Evolutionary conservation across 441 rosid species (phyloP).

Genomic region (Melastoma candidum): DNA sequence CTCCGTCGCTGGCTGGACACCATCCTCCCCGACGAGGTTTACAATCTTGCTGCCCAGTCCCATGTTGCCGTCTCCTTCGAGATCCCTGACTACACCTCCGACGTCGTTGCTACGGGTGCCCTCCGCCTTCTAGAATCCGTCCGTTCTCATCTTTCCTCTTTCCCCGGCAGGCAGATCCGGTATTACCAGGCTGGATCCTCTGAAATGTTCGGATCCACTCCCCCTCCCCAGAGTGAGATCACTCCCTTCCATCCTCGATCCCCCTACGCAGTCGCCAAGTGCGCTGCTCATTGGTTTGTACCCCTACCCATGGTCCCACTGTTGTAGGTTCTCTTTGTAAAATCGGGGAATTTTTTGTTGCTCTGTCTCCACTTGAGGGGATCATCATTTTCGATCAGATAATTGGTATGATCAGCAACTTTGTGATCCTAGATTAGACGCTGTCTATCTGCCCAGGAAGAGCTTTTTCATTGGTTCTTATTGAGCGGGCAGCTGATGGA

Average conservation of each 20-base stretch:
- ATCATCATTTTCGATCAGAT: too few species aligned
- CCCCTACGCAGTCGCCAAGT: constrained; percentile 73
- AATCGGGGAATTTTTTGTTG: too few species aligned
- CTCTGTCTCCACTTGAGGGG: too few species aligned
- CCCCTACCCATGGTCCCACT: too few species aligned
- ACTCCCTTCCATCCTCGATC: constrained; percentile 80
- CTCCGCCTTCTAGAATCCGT: constrained; percentile 81
- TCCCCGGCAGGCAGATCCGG: constrained; percentile 43
- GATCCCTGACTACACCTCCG: constrained; percentile 80
- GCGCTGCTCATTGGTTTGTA: constrained; percentile 66
- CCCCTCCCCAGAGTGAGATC: constrained; percentile 61
- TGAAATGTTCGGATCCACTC: constrained; percentile 82
- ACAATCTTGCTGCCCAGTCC: constrained; percentile 80
- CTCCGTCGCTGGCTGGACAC: constrained; percentile 87
- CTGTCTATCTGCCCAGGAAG: too few species aligned
- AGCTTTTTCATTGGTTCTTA: too few species aligned
- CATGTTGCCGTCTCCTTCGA: constrained; percentile 86
- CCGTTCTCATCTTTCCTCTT: constrained; percentile 61
- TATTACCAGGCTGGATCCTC: constrained; percentile 88
- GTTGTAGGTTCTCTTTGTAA: too few species aligned
- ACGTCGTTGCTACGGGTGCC: constrained; percentile 75
- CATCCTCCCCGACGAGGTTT: constrained; percentile 70
- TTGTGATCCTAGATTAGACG: too few species aligned
- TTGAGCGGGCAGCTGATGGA: too few species aligned
- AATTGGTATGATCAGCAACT: too few species aligned